Base-by-base conservation (phyloP, 306 rosid genomes). In the Casuarina cunninghamiana region DNA sequence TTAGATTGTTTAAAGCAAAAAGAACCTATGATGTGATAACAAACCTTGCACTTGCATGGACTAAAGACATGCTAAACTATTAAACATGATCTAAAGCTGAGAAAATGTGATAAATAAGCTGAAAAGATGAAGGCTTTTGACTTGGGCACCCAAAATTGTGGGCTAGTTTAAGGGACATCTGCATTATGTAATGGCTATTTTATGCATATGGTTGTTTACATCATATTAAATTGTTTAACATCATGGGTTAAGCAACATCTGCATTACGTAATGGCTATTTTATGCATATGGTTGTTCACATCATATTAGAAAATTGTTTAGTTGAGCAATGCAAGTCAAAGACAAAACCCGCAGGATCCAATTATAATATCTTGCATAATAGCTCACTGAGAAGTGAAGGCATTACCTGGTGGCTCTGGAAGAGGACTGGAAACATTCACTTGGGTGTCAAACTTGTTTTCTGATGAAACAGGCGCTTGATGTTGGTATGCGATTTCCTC, bases 361-460 rank as follows among this genome's bases (percentile, higher is more conserved):
- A 13, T 70, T 77, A 53, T 8, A 63, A 69, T 72, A 11, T 68
- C 10, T 32, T 5, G 13, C 45, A 41, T 57, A 48, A 76, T 32
- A 45, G 42, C 53, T 35, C 9, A 63, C 5, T 77, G 72, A 1
- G 58, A 1, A 37, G 55, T 4, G 76, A 19, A 53, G 62, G 78
- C 69, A 82, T 37, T 86, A 95, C 99, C 98, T 26, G 84, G 84
- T 7, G 90, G 91, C 42, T 91, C 97, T 8, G 80, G 89, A 77
- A 81, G 84, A 74, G 96, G 86, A 73, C 79, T 81, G 60, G 94
- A 83, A 26, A 83, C 79, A 80, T 83, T 87, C 43, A 82, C 75
- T 62, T 88, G 97, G 19, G 84, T 26, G 49, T 95, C 97, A 54
- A 60, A 80, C 16, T 74, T 78, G 71, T 38, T 80, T 58, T 93